These are phyloP conservation scores for Lathyrus oleraceus DNA, from an alignment of 306 rosid genomes.

Conservation along the genomic window DNA sequence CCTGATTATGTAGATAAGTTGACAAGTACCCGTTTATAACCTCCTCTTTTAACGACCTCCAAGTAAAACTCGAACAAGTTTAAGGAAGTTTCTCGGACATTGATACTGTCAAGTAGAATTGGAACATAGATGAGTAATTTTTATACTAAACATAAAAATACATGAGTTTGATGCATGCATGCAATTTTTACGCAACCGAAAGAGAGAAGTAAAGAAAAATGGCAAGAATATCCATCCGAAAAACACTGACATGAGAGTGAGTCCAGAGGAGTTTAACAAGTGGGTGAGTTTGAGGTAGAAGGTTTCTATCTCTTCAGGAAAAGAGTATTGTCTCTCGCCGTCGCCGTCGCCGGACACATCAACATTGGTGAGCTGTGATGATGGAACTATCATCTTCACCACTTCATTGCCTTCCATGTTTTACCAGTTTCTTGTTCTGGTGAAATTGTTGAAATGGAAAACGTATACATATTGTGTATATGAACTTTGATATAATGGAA, in stretches of 20 bases:
- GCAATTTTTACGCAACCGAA: no score
- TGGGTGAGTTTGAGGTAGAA: not conserved
- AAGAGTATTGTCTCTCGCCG: not conserved
- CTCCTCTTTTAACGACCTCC: slow-evolving; percentile 55
- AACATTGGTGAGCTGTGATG: not conserved
- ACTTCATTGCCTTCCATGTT: not conserved
- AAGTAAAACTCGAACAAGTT: slow-evolving; percentile 47
- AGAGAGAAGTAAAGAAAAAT: not conserved
- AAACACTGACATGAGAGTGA: not conserved
- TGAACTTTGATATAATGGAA: not conserved
- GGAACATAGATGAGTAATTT: no score
- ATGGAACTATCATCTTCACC: not conserved
- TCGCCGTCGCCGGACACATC: not conserved
- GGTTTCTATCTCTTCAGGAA: not conserved
- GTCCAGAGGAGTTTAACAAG: not conserved
- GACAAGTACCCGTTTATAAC: slow-evolving; percentile 42
- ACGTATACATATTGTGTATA: no score
- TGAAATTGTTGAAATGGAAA: not conserved
- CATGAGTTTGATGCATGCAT: no score
- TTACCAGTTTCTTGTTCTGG: not conserved
- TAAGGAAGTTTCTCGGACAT: slow-evolving; percentile 42
- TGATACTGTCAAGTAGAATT: slow-evolving; percentile 31
- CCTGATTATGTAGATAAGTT: not conserved
- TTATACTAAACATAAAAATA: not conserved
- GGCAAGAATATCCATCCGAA: not conserved